Evolutionary conservation across 2,329 filamentous ascomycete genomes (phyloP).

Genomic region (Hymenoscyphus fructigenus): DNA sequence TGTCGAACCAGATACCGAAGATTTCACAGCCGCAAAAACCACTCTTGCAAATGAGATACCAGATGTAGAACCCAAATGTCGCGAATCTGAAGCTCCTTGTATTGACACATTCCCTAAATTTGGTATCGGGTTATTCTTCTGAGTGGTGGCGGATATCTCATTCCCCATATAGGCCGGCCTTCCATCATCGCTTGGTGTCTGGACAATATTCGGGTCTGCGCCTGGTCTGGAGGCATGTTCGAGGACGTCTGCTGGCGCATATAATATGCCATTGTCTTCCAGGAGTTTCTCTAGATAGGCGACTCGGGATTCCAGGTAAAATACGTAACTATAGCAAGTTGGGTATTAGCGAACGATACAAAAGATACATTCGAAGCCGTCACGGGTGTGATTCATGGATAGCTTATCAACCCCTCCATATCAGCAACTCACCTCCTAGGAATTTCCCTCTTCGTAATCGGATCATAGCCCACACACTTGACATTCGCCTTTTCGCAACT

Average conservation of each 20-base stretch:
- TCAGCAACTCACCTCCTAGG: slow-evolving; percentile 60
- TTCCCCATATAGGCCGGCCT: slow-evolving; percentile 25
- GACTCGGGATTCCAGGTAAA: slow-evolving; percentile 86
- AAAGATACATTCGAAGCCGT: background rate
- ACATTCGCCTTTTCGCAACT: slow-evolving; percentile 92
- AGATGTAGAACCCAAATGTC: slow-evolving; percentile 80
- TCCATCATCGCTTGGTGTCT: slow-evolving; percentile 35
- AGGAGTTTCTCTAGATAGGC: slow-evolving; percentile 79
- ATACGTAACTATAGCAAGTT: slow-evolving; percentile 70
- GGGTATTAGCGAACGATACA: background rate
- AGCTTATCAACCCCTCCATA: background rate
- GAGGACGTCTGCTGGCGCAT: slow-evolving; percentile 69
- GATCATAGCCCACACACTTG: slow-evolving; percentile 92
- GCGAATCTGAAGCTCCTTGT: slow-evolving; percentile 73
- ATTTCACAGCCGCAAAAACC: slow-evolving; percentile 89
- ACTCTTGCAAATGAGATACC: slow-evolving; percentile 94
- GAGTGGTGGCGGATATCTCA: slow-evolving; percentile 17
- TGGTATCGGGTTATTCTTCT: slow-evolving; percentile 46
- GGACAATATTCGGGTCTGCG: slow-evolving; percentile 30
- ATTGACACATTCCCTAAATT: slow-evolving; percentile 76
- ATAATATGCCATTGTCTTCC: slow-evolving; percentile 65
- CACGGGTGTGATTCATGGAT: background rate
- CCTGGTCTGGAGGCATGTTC: slow-evolving; percentile 54
- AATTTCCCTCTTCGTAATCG: slow-evolving; percentile 94
- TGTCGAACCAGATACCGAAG: slow-evolving; percentile 61